Base-by-base conservation (phyloP, 495 filamentous ascomycete species). In the Xanthoparmelia taractica region DNA sequence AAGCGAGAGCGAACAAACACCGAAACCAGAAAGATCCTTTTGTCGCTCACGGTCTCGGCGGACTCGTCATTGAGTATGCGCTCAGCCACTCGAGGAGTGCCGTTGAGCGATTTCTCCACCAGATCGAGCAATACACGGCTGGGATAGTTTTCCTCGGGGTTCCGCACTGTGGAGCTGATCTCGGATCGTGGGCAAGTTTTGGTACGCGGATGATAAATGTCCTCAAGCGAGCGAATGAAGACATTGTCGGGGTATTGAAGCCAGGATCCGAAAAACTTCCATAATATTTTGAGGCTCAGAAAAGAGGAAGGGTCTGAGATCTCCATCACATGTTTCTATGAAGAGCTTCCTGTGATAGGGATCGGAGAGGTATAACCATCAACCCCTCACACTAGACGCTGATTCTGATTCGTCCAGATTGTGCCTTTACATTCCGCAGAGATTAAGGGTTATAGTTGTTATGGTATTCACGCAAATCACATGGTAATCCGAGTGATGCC, bases 131-230 rank as follows among this genome's bases (percentile, higher is more conserved):
- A 17, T 71, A 18, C 20, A 73, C 72, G 18, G 63, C 66, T 7
- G 76, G 71, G 8, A 71, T 80, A 47, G 60, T 69, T 12, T 80
- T 79, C 60, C 66, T 79, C 8, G 74, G 75, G 1, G 77, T 76
- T 13, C 76, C 76, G 13, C 77, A 80, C 61, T 58, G 59, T 37
- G 75, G 76, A 1, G 29, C 73, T 20, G 67, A 66, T 34, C 67
- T 78, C 6, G 77, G 75, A 10, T 13, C 58, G n/a, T 78, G 70
- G 71, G 74, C 67, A 10, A 57, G 31, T 0, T 41, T 63, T 23
- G 61, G 61, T 8, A 20, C 36, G 7, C 18, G 2, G 13, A 37
- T 63, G 4, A n/a, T 52, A 34, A 34, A 41, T 17, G 31, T 33
- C 2, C 5, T 63, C 2, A 57, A 41, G 27, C 17, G 38, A 3